A percentile compares a stretch with the other conserved stretches of the same genome.
phyloP scores from a whole-genome alignment of 495 filamentous ascomycete species.

The Podospora australis region DNA sequence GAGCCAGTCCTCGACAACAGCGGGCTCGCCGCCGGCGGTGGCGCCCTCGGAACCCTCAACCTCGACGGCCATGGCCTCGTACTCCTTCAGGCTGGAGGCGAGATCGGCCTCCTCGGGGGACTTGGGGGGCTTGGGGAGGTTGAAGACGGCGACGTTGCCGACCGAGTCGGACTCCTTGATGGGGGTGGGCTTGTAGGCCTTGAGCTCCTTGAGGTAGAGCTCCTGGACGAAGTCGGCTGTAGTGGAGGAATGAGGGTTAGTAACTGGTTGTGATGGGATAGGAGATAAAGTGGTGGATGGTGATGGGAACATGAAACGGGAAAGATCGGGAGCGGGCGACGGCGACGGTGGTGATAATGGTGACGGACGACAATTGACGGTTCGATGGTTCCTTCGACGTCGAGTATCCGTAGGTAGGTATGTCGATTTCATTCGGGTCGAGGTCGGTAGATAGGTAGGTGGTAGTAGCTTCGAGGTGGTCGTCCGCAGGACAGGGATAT shows the following conservation, averaged over 20 bases:
- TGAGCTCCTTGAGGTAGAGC: slow-evolving; percentile 91
- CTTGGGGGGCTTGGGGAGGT: slow-evolving; percentile 64
- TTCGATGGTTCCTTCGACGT: no score
- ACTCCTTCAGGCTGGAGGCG: slow-evolving; percentile 80
- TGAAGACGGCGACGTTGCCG: slow-evolving; percentile 87
- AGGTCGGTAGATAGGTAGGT: no score
- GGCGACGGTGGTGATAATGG: no score
- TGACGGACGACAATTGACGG: no score
- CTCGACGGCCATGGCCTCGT: slow-evolving; percentile 89
- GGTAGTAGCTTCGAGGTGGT: no score
- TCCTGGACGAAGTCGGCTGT: slow-evolving; percentile 93
- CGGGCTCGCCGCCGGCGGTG: slow-evolving; percentile 25
- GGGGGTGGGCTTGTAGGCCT: slow-evolving; percentile 78
- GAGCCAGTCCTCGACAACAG: slow-evolving; percentile 44
- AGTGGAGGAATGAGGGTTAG: not conserved
- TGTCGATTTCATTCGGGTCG: no score
- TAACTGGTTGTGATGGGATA: no score
- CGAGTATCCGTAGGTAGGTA: no score
- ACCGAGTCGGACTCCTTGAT: slow-evolving; percentile 82
- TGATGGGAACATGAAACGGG: no score
- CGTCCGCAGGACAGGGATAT: no score
- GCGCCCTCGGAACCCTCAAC: slow-evolving; percentile 73
- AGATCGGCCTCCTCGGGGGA: slow-evolving; percentile 91
- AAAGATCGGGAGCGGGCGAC: no score
- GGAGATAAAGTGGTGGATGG: no score